A percentile compares a stretch with the other conserved stretches of the same genome.
Conservation (phyloP, 2,329 filamentous ascomycete species). For the Ophiostoma sp. region DNA sequence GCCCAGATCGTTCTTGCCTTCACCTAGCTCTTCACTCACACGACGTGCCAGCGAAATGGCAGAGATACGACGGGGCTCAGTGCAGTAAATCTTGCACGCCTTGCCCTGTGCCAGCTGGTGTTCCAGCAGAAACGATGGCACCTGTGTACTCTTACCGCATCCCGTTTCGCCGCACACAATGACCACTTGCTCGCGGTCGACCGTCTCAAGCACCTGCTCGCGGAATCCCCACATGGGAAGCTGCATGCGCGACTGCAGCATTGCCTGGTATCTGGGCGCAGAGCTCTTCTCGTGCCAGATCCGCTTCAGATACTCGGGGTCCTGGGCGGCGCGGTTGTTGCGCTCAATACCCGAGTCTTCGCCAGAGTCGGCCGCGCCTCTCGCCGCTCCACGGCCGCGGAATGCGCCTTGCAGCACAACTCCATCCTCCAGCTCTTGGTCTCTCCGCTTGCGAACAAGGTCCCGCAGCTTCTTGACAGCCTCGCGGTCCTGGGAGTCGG, state of each 20-base stretch:
- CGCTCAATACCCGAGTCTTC: constrained; percentile 48
- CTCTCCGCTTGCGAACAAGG: constrained; percentile 63
- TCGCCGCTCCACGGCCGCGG: constrained; percentile 51
- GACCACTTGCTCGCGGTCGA: constrained; percentile 76
- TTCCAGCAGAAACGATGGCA: constrained; percentile 90
- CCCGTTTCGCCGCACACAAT: constrained; percentile 97
- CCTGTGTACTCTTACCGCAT: constrained; percentile 94
- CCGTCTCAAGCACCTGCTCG: constrained; percentile 67
- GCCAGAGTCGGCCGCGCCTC: constrained; percentile 43
- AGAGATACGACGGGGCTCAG: constrained; percentile 90
- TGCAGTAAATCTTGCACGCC: constrained; percentile 88
- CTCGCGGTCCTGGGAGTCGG: constrained; percentile 65
- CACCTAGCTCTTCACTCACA: constrained; percentile 91
- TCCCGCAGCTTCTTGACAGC: constrained; percentile 62
- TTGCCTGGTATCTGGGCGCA: constrained; percentile 63
- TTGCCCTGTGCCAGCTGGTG: constrained; percentile 76
- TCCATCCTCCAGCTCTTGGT: constrained; percentile 66
- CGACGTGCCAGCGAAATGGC: constrained; percentile 88
- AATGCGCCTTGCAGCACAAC: constrained; percentile 75
- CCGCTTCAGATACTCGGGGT: constrained; percentile 48
- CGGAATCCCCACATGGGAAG: constrained; percentile 88
- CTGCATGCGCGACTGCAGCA: constrained; percentile 72
- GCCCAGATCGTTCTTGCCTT: constrained; percentile 74
- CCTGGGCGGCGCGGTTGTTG: constrained; percentile 35
- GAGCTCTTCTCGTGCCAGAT: constrained; percentile 57